These are phyloP conservation scores for Handroanthus guayacan DNA, from an alignment of 257 asterid species.

Conservation along the genomic window DNA sequence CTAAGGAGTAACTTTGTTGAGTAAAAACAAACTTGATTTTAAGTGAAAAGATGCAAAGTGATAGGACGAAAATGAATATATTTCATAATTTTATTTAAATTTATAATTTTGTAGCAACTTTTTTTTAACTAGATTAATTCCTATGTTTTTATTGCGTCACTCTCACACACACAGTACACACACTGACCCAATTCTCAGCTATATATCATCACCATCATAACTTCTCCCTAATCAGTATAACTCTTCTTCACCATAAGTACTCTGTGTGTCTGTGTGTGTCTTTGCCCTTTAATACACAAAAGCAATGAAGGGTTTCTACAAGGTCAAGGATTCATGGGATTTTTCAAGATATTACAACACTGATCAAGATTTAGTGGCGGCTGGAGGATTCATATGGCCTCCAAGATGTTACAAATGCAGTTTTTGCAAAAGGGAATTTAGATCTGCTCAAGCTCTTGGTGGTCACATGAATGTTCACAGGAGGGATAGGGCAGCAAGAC, in stretches of 20 bases:
- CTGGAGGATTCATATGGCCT: constrained; percentile 82
- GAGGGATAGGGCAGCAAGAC: constrained; percentile 84
- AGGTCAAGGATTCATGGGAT: constrained; percentile 47
- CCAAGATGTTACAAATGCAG: constrained; percentile 85
- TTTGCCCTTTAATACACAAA: constrained; percentile 5
- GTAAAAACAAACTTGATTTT: no score
- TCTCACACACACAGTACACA: constrained; percentile 34
- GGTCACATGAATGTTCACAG: constrained; percentile 99
- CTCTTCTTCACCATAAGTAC: not conserved
- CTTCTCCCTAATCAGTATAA: not conserved
- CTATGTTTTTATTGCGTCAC: not conserved
- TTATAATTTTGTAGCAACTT: no score
- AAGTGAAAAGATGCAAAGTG: no score
- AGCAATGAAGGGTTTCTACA: constrained; percentile 37
- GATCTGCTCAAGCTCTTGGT: constrained; percentile 97
- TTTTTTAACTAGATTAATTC: no score
- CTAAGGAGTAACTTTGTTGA: no score
- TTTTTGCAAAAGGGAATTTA: constrained; percentile 88
- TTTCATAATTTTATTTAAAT: no score
- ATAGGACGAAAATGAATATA: no score
- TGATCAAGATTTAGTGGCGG: constrained; percentile 46
- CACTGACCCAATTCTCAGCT: constrained; percentile 22
- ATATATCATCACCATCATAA: constrained; percentile 32
- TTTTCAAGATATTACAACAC: not conserved
- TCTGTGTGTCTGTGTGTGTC: constrained; percentile 17